These are phyloP conservation scores for Melanomma pulvis-pyrius DNA, from an alignment of 495 filamentous ascomycete species.

Conservation along the genomic window DNA sequence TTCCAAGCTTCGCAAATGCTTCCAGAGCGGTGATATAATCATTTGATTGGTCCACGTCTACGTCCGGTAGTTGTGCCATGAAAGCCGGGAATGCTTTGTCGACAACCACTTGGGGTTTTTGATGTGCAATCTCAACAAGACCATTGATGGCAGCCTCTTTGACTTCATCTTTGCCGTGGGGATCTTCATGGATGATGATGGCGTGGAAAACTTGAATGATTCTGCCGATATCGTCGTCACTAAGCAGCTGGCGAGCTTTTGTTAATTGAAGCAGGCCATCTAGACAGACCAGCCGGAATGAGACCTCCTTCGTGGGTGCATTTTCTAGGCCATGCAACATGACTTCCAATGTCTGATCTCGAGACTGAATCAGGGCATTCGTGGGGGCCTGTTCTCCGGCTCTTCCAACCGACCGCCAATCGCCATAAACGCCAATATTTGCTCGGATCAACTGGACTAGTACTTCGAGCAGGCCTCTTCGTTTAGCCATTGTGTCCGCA, in stretches of 20 bases:
- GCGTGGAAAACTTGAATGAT: conserved; percentile 68
- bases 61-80: conserved; percentile 69
- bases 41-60: conserved; percentile 46
- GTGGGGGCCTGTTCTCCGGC: conserved; percentile 29
- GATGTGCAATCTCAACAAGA: conserved; percentile 65
- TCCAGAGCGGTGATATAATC: conserved; percentile 65
- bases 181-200: conserved; percentile 63
- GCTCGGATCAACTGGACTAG: conserved; percentile 62
- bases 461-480: conserved; percentile 68
- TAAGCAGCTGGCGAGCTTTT: conserved; percentile 59
- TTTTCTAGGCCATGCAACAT: conserved; percentile 64
- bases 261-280: conserved; percentile 62
- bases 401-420: conserved; percentile 54
- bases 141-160: conserved; percentile 66
- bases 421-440: conserved; percentile 59
- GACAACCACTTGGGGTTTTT: conserved; percentile 68
- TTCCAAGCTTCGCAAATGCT: conserved; percentile 67
- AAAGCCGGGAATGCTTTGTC: conserved; percentile 74
- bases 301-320: conserved; percentile 64
- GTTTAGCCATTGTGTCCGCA: conserved; percentile 66
- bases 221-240: conserved; percentile 64
- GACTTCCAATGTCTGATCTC: conserved; percentile 63
- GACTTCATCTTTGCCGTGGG: conserved; percentile 59
- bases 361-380: conserved; percentile 63
- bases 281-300: conserved; percentile 64